Evolutionary conservation across 768 basidiomycete genomes (phyloP), one percentile per base, ranked within the genome.

Genomic region (Macrolepiota albuminosa): DNA sequence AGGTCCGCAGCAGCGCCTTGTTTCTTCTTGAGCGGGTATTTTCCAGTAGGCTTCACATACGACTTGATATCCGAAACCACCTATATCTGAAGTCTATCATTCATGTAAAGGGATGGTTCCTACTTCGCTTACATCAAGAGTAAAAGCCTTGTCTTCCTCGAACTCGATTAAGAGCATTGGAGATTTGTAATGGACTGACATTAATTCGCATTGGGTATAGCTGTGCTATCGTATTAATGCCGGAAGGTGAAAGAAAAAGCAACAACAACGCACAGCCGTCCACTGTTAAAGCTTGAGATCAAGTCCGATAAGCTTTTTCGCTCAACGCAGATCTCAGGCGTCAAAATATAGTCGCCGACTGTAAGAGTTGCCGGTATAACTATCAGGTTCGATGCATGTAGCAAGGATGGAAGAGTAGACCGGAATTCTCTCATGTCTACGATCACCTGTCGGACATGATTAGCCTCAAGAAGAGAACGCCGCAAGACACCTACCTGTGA

Each of bases 381-480:
- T 37, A 88, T 75, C 45, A 96, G 73, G 47, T 82, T 81, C 0
- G 91, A 82, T 0, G 91, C 93, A 67, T 98, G 94, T 8, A 98
- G 77, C 5, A 99, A 71, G 0, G 92, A 95, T 0, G 95, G 97
- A 10, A 99, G 75, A 0, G 93, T 85, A 2, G 96, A 98, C 31
- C 95, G 82, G 72, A 99, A 98, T 72, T 99, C 97, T 64, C 96
- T 85, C 84, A 98, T 89, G 72, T 98, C 97, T 26, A 98, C 94
- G 61, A 99, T 87, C 51, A 99, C 88, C 94, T 97, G 60, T 7
- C 53, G 9, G 2, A 36, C 9, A 33, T n/a, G 24, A n/a, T 21
- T 37, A 21, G 6, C 31, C n/a, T 39, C 26, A 33, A 37, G 39
- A 13, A 55, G 33, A 48, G 16, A 43, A 51, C 43, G 39, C 6